Base-by-base conservation (phyloP, 1,139 yeast species). In the Blastobotrys niveus region DNA sequence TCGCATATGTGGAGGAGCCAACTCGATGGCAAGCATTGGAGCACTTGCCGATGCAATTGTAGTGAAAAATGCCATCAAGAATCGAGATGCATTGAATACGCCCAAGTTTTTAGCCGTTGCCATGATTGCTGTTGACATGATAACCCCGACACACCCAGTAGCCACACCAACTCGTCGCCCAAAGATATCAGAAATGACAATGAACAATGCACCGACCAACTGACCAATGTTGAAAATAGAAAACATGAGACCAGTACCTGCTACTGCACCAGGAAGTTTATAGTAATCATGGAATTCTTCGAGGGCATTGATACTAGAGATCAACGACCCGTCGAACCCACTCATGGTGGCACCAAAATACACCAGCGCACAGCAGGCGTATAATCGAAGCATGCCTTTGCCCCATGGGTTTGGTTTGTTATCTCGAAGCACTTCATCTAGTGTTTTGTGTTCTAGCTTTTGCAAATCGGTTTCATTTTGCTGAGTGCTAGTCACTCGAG, bases 1-100 rank as follows among this genome's bases (percentile, higher is more conserved):
- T 57, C 77, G 63, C 48, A 68, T 66, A 26, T 64, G 60, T 64
- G 76, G 73, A 46, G 54, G 56, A 5, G 55, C 49, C 17, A 53
- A 21, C 40, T 54, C 57, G 9, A 48, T 43, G 19, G 53, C 54
- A 7, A 50, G 38, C 40, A 36, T 44, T 43, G 37, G 51, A 19
- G 43, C 33, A 2, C 39, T 26, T 17, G 40, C 34, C n/a, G 36
- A 31, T 9, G 34, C 41, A 9, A 50, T 47, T 3, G 42, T 44
- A 19, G 43, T 35, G 40, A 42, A 45, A 39, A 45, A 50, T 6
- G 47, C 48, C 42, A 49, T 35, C 26, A 50, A 21, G 27, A 49
- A 48, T 20, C 53, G 48, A 9, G 51, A 52, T 10, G 40, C 46
- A 10, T 42, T 21, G 19, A 46, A 46, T 10, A 35, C 33, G 5